Base-by-base conservation (phyloP, 78 protist species). In the Neovahlkampfia damariscottae region DNA sequence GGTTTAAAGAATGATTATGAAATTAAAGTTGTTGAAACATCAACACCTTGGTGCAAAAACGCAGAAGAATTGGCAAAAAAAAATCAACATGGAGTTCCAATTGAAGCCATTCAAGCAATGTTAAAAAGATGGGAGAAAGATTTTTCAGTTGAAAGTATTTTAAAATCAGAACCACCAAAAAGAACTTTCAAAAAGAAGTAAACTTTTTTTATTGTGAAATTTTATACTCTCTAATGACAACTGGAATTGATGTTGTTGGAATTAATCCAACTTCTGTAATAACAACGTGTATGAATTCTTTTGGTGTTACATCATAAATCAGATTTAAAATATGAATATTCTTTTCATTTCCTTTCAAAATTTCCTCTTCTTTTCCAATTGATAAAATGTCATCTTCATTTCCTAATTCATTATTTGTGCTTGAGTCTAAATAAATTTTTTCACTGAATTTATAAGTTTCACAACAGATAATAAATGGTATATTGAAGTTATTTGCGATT, bases 211-310 rank as follows among this genome's bases (percentile, higher is more conserved):
- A 50, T 50, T 50, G 19, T 50, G 19, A 19, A 50, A n/a, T n/a
- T n/a, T 19, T 19, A 50, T 50, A 50, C 80, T 95, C 98, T 34
- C 99, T 84, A 38, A 95, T 41, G 36, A 95, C 75, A 27, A 92
- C 98, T 6, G 98, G 94, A 27, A 95, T 91, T 0, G 96, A 92
- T 3, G 98, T 91, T 28, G 96, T 91, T 8, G 98, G 98, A 8
- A 93, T 77, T 78, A 84, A 10, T 8, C 98, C 98, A 67, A 89
- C 82, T 79, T 93, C 99, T 10, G 99, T 89, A 62, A 95, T 83
- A 34, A 95, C 91, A 74, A 92, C 38, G 27, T 82, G 78, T 19
- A 96, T 71, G 38, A 78, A 89, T 40, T 95, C 92, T 3, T 80
- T 83, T n/a, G 98, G 98, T 19, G 97, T 93, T 40, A 93, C 86